These are phyloP conservation scores for Jimgerdemannia lactiflua DNA, from an alignment of 192 early-diverging fungal genomes.

Conservation along the genomic window DNA sequence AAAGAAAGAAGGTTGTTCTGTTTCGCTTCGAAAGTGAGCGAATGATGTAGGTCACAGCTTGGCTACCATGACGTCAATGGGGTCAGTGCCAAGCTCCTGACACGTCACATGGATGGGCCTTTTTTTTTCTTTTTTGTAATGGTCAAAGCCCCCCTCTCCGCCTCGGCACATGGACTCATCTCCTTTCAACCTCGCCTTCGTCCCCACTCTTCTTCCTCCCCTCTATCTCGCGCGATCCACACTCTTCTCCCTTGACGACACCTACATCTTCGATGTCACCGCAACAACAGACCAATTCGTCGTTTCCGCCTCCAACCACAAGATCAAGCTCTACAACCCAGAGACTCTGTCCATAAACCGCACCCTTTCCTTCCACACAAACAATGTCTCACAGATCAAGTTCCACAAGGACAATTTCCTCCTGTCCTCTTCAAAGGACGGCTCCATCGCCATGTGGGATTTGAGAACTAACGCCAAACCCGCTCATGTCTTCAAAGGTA, in stretches of 20 bases:
- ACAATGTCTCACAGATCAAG: conserved; percentile 63
- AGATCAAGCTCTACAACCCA: conserved; percentile 65
- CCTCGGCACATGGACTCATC: background rate
- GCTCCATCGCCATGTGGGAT: conserved; percentile 65
- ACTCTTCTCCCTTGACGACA: conserved; percentile 37
- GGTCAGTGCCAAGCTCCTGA: too few relatives aligned
- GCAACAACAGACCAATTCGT: conserved; percentile 38
- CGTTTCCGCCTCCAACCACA: conserved; percentile 60
- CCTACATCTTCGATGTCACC: conserved; percentile 57
- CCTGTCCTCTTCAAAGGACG: conserved; percentile 63
- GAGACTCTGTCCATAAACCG: conserved; percentile 40
- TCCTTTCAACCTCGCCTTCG: background rate
- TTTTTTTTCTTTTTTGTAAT: background rate
- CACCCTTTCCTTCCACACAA: conserved; percentile 50
- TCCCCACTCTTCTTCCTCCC: background rate
- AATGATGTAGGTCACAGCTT: background rate
- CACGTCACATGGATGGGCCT: background rate
- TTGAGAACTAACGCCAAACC: conserved; percentile 50
- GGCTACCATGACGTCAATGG: too few relatives aligned
- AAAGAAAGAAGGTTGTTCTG: conserved; percentile 1
- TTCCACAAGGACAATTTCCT: conserved; percentile 49
- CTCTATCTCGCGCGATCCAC: background rate
- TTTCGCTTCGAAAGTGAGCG: background rate
- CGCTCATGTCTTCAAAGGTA: conserved; percentile 54
- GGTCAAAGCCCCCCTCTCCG: too few relatives aligned